These are phyloP conservation scores for Kluyveromyces sp. DNA, from an alignment of 1,139 yeast genomes.

Conservation along the genomic window DNA sequence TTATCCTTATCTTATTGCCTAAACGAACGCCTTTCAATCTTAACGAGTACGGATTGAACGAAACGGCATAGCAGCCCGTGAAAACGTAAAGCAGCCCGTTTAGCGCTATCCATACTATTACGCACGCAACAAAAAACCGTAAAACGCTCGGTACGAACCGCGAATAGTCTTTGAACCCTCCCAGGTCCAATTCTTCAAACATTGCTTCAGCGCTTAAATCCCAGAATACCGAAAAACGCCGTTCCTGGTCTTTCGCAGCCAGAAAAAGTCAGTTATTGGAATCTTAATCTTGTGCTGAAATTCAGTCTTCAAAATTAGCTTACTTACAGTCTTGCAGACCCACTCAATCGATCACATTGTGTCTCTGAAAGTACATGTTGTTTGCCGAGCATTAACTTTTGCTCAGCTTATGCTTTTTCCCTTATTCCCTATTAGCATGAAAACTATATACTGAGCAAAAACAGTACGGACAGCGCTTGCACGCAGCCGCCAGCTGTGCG, in stretches of 20 bases:
- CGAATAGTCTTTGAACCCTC: not conserved
- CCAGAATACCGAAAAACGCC: not conserved
- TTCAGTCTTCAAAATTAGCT: not conserved
- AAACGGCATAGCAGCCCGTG: conserved; percentile 10
- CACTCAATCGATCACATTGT: too few species aligned
- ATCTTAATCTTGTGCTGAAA: not conserved
- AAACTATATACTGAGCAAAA: not conserved
- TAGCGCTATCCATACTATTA: not conserved
- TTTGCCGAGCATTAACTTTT: not conserved
- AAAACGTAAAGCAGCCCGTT: conserved; percentile 1
- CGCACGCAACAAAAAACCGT: not conserved
- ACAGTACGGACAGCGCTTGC: too few species aligned
- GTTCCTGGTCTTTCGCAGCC: not conserved
- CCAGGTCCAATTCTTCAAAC: not conserved
- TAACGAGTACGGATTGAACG: conserved; percentile 18
- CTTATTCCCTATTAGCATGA: not conserved
- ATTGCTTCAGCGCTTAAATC: not conserved
- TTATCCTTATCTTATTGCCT: conserved; percentile 14
- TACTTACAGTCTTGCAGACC: too few species aligned
- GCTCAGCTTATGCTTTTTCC: not conserved
- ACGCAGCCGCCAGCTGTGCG: too few species aligned
- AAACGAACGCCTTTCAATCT: conserved; percentile 14
- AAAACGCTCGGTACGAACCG: not conserved
- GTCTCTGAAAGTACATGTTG: too few species aligned
- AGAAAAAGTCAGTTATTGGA: not conserved